These are phyloP conservation scores for Phytopythium aichiense DNA, from an alignment of 352 stramenopile species.

Conservation along the genomic window DNA sequence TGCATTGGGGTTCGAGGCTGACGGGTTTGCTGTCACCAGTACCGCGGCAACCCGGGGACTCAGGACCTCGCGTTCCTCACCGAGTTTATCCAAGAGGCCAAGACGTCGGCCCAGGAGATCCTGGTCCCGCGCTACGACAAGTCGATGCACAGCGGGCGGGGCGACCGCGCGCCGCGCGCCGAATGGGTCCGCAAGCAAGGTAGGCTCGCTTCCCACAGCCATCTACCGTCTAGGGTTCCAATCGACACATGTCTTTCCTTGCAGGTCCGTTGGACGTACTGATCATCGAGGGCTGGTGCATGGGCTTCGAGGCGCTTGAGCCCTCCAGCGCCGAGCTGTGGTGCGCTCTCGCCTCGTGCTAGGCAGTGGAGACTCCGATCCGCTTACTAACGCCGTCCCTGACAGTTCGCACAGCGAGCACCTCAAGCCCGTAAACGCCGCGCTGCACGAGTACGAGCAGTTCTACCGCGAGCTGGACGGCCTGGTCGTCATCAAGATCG, in stretches of 20 bases:
- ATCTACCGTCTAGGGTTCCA: neutral
- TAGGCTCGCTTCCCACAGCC: neutral
- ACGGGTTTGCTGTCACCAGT: slow-evolving; percentile 22
- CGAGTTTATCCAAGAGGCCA: slow-evolving; percentile 55
- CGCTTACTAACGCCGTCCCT: neutral
- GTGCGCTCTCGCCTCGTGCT: slow-evolving; percentile 10
- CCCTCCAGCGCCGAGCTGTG: slow-evolving; percentile 27
- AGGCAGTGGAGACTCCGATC: neutral
- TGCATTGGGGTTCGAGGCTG: neutral
- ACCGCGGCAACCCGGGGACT: slow-evolving; percentile 78
- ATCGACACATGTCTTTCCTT: neutral
- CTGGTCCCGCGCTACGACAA: slow-evolving; percentile 78
- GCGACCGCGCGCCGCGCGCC: slow-evolving; percentile 53
- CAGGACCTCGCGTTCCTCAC: slow-evolving; percentile 72
- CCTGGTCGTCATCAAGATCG: slow-evolving; percentile 72
- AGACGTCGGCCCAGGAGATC: slow-evolving; percentile 35
- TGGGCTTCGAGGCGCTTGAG: slow-evolving; percentile 67
- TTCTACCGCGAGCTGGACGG: slow-evolving; percentile 67
- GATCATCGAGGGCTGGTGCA: slow-evolving; percentile 83
- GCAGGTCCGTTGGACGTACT: slow-evolving; percentile 75
- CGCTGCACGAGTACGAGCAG: slow-evolving; percentile 51
- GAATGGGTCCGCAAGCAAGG: slow-evolving; percentile 63
- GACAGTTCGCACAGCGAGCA: slow-evolving; percentile 25
- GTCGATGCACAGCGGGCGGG: slow-evolving; percentile 61
- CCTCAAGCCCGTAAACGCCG: slow-evolving; percentile 62